phyloP scores from a whole-genome alignment of 176 grass and related monocot species.

The Poa pratensis region DNA sequence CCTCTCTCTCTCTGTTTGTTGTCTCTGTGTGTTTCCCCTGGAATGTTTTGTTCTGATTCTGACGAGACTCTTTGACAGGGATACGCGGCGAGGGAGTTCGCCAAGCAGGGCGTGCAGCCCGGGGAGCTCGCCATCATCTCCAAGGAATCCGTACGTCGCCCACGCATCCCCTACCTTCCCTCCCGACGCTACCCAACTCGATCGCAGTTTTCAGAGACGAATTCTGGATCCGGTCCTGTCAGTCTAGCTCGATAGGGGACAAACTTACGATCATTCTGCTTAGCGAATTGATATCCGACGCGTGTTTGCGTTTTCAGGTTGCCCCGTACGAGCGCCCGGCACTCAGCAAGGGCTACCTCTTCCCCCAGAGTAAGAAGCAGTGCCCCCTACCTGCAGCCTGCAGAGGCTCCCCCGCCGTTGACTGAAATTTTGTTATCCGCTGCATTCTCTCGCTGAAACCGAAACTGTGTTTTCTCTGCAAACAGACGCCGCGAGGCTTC shows the following conservation, averaged over 20 bases:
- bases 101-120: conserved; percentile 71
- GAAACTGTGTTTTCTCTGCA: neutral
- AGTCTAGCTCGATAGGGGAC: no score
- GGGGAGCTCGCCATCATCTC: conserved; percentile 96
- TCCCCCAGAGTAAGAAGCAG: conserved; percentile 66
- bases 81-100: conserved; percentile 88
- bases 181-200: neutral
- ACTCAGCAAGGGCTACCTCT: conserved; percentile 98
- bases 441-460: conserved; percentile 33
- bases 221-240: no score
- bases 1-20: neutral
- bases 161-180: neutral
- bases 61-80: conserved; percentile 49
- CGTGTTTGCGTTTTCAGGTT: conserved; percentile 54
- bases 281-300: neutral
- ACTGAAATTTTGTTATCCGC: neutral
- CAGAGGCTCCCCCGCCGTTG: neutral
- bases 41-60: neutral
- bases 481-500: conserved; percentile 83
- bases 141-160: conserved; percentile 69
- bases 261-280: neutral
- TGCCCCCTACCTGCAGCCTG: neutral
- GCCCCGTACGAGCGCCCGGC: conserved; percentile 97
- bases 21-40: neutral
- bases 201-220: neutral